A percentile compares a stretch with the other conserved stretches of the same genome.
phyloP scores from a whole-genome alignment of 345 rosid genomes.

The Hevea brasiliensis region DNA sequence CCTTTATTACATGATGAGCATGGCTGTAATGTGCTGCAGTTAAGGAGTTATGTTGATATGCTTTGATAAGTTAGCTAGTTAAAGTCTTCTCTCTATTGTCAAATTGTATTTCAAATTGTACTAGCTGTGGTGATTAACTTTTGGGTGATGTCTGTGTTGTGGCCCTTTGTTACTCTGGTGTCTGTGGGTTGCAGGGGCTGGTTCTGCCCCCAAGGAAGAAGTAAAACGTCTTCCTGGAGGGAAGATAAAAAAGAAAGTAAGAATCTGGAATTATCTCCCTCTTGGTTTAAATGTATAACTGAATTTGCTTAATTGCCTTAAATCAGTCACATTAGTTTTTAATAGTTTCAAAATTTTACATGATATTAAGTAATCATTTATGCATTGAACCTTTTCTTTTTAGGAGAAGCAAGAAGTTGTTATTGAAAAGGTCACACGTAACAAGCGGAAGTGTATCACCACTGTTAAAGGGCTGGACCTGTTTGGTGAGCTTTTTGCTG shows the following conservation, averaged over 20 bases:
- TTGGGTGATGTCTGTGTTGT: not conserved
- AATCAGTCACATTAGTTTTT: not conserved
- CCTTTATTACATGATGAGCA: not conserved
- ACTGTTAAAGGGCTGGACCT: conserved; percentile 88
- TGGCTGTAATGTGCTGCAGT: not conserved
- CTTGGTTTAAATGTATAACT: not conserved
- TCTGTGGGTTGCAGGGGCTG: conserved; percentile 34
- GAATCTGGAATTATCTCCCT: not conserved
- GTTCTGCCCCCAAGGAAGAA: conserved; percentile 54
- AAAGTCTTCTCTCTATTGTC: not conserved
- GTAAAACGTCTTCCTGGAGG: conserved; percentile 95
- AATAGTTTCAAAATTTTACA: not conserved
- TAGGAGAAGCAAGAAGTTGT: conserved; percentile 91
- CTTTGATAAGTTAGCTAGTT: not conserved
- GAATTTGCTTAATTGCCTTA: not conserved
- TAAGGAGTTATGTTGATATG: not conserved
- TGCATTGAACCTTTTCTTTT: conserved; percentile 1
- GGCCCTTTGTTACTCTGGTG: not conserved
- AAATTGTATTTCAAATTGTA: not conserved
- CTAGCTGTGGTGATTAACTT: not conserved
- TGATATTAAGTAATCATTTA: not conserved
- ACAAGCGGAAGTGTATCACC: conserved; percentile 93
- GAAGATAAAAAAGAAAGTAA: conserved; percentile 90
- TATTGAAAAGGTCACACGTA: conserved; percentile 84
- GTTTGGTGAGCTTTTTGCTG: conserved; percentile 59